Conservation (phyloP, 2,329 filamentous ascomycete species). For the Clathrospora elynae region DNA sequence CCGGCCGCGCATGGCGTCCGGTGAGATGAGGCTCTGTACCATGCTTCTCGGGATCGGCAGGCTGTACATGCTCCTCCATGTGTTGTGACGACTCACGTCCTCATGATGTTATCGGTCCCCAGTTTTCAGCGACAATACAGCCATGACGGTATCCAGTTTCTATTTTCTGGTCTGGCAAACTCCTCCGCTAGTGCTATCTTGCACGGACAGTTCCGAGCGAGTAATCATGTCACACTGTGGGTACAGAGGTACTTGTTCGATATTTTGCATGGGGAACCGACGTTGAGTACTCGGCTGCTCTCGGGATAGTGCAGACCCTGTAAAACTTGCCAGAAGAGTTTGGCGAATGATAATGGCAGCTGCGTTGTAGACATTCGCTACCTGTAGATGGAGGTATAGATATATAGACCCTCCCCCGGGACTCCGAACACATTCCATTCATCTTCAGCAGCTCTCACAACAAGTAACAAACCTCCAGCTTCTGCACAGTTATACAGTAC, state of each 20-base stretch:
- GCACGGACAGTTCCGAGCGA: conserved; percentile 23
- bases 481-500: conserved; percentile 11
- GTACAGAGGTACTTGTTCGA: conserved; percentile 36
- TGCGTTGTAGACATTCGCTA: conserved; percentile 15
- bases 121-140: conserved; percentile 30
- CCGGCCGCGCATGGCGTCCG: conserved; percentile 32
- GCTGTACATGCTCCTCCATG: conserved; percentile 12
- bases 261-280: conserved; percentile 13
- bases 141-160: conserved; percentile 35
- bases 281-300: conserved; percentile 26
- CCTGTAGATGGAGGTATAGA: conserved; percentile 15
- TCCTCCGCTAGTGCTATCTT: conserved; percentile 29
- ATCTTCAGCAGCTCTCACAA: conserved; percentile 5
- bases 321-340: conserved; percentile 21
- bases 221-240: conserved; percentile 38
- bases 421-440: conserved; percentile 23
- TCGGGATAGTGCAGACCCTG: conserved; percentile 26
- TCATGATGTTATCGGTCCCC: conserved; percentile 27
- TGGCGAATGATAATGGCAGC: conserved; percentile 30
- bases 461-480: conserved; percentile 2
- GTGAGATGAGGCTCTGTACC: conserved; percentile 27
- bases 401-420: conserved; percentile 35
- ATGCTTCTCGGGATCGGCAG: conserved; percentile 24
- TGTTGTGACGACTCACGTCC: conserved; percentile 34
- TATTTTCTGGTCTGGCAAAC: conserved; percentile 33